Evolutionary conservation across 257 asterid genomes (phyloP).

Genomic region (Plantago elongata): DNA sequence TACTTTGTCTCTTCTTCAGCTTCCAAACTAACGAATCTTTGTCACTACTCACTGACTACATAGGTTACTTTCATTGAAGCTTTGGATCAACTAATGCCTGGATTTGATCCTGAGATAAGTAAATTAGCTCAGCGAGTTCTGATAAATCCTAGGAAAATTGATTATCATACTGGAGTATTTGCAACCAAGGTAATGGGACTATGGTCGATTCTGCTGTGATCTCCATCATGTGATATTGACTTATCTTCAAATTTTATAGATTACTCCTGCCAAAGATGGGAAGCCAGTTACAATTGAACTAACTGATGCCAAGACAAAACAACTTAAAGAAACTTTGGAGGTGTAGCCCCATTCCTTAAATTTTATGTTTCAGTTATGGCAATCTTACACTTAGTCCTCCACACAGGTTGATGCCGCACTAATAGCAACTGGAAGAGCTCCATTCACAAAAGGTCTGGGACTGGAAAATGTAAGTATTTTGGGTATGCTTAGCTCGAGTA

Average conservation of each 20-base stretch:
- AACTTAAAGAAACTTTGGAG: constrained; percentile 79
- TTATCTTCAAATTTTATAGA: constrained; percentile 31
- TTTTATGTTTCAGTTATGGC: too few species aligned
- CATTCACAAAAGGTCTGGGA: constrained; percentile 94
- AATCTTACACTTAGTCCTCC: constrained; percentile 6
- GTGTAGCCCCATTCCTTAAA: constrained; percentile 24
- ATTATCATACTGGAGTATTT: constrained; percentile 80
- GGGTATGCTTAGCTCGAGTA: too few species aligned
- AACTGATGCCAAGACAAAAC: constrained; percentile 96
- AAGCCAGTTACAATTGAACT: constrained; percentile 92
- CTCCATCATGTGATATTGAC: background rate
- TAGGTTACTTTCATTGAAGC: constrained; percentile 96
- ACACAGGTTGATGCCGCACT: constrained; percentile 96
- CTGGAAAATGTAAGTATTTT: constrained; percentile 72
- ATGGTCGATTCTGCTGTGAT: constrained; percentile 1
- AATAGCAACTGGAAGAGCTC: constrained; percentile 97
- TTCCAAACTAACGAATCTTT: constrained; percentile 5
- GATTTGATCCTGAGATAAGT: constrained; percentile 93
- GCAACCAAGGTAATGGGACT: constrained; percentile 74
- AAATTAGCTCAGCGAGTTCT: constrained; percentile 88
- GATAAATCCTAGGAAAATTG: constrained; percentile 80
- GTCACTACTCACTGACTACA: constrained; percentile 21
- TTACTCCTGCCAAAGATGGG: constrained; percentile 96
- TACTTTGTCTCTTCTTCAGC: constrained; percentile 1
- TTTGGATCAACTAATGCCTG: constrained; percentile 92